Conservation (phyloP, 768 basidiomycete species). For the Amanita molliuscula region DNA sequence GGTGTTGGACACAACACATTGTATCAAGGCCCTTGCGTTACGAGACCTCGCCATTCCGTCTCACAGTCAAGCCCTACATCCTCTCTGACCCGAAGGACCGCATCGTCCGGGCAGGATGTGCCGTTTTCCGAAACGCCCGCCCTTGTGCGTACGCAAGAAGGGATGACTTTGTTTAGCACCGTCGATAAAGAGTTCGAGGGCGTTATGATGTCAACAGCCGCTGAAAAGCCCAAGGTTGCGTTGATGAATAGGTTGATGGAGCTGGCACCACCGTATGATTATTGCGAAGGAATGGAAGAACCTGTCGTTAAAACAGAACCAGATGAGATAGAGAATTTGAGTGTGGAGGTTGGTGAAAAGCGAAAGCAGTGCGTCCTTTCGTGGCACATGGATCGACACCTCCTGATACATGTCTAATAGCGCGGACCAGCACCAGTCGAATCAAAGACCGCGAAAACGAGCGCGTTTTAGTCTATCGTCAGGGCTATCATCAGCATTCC, state of each 20-base stretch:
- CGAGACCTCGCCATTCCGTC: not conserved
- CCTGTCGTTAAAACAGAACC: conserved; percentile 5
- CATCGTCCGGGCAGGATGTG: conserved; percentile 25
- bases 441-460: conserved; percentile 53
- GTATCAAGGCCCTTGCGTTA: not conserved
- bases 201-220: not conserved
- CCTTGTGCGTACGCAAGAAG: conserved; percentile 56
- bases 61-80: conserved; percentile 1
- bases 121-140: conserved; percentile 61
- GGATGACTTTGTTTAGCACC: conserved; percentile 60
- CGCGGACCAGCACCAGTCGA: conserved; percentile 13
- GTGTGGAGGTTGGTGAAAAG: conserved; percentile 27
- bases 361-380: not conserved
- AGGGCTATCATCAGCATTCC: not conserved
- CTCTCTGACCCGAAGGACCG: conserved; percentile 1
- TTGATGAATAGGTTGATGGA: conserved; percentile 24
- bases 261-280: conserved; percentile 17
- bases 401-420: not conserved
- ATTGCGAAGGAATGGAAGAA: conserved; percentile 18
- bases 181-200: conserved; percentile 44
- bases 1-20: not conserved
- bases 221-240: conserved; percentile 1
- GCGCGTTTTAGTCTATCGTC: conserved; percentile 32
- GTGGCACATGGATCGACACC: not conserved
- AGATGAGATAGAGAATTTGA: not conserved